Base-by-base conservation (phyloP, 2,329 filamentous ascomycete genomes). In the Hypoxylon sp. region DNA sequence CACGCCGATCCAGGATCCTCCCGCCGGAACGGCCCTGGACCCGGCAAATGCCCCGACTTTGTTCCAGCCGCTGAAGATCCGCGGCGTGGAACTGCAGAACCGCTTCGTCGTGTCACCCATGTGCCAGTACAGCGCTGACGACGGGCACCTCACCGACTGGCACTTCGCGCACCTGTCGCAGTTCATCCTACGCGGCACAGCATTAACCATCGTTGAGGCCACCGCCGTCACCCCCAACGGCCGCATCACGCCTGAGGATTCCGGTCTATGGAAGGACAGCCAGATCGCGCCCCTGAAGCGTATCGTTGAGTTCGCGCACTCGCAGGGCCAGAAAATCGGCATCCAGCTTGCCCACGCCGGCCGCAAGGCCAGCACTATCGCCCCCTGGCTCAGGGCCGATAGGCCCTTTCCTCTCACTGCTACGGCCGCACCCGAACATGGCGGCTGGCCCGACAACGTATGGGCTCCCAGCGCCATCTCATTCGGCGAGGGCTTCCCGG, bases 311-410 rank as follows among this genome's bases (percentile, higher is more conserved):
- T 96, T 94, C 68, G 87, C 91, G 2, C 93, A 96, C 81, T 88
- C 86, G 25, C 94, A 97, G 78, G 86, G 85, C 75, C 89, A 93
- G 74, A 88, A 91, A 69, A 88, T 92, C 55, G 93, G 87, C 54
- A 90, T 97, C 66, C 94, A 97, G 81, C 84, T 97, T 3, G 92
- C 82, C 1, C 94, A 97, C 74, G 93, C 93, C 0, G 94, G 94
- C 1, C 83, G 90, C 60, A 91, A 91, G 78, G 88, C 86, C 1
- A 86, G 83, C 76, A 87, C 82, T 1, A 74, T 88, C 19, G 83
- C 88, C 0, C 87, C 87, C 0, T 95, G 91, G 90, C 78, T 93
- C 84, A 84, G 83, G 78, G 85, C 51, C 76, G 85, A 68, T 81
- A 73, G 12, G 62, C 75, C 65, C 7, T 77, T 76, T 62, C 87